These are phyloP conservation scores for Phyllosticta citribraziliensis DNA, from an alignment of 2,329 filamentous ascomycete species.

Conservation along the genomic window DNA sequence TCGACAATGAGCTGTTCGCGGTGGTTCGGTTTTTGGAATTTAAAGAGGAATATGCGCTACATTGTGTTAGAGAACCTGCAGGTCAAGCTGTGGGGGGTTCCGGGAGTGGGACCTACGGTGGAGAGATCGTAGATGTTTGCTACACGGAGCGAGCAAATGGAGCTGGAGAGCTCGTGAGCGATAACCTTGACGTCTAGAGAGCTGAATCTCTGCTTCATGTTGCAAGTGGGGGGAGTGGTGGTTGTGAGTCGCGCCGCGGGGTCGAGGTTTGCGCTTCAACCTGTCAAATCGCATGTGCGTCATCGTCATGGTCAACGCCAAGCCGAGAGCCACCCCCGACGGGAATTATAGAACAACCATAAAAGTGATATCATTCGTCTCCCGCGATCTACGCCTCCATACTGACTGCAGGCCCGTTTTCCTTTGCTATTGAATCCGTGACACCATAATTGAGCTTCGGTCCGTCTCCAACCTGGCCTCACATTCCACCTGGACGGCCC, in stretches of 20 bases:
- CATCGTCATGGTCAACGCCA: conserved; percentile 3
- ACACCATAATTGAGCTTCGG: not conserved
- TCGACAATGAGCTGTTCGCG: conserved; percentile 89
- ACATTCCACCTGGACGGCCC: no score
- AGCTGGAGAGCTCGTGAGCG: conserved; percentile 76
- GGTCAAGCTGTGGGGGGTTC: not conserved
- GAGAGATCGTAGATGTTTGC: conserved; percentile 95
- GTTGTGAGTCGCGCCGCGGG: not conserved
- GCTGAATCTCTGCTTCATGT: conserved; percentile 64
- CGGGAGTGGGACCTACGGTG: conserved; percentile 40
- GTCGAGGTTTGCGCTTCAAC: not conserved
- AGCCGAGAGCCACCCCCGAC: conserved; percentile 1
- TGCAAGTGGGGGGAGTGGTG: not conserved
- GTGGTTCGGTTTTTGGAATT: conserved; percentile 81
- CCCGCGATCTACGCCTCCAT: not conserved
- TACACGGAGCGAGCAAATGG: conserved; percentile 68
- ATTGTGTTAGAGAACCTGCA: conserved; percentile 9
- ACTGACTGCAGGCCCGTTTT: not conserved
- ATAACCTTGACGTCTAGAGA: conserved; percentile 82
- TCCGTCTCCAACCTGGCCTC: not conserved
- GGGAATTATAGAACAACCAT: not conserved
- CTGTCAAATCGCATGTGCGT: conserved; percentile 1
- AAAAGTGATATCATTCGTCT: not conserved
- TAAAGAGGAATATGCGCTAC: conserved; percentile 82
- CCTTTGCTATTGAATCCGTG: not conserved